Base-by-base conservation (phyloP, 1,284 basidiomycete genomes). In the Austropuccinia psidii region DNA sequence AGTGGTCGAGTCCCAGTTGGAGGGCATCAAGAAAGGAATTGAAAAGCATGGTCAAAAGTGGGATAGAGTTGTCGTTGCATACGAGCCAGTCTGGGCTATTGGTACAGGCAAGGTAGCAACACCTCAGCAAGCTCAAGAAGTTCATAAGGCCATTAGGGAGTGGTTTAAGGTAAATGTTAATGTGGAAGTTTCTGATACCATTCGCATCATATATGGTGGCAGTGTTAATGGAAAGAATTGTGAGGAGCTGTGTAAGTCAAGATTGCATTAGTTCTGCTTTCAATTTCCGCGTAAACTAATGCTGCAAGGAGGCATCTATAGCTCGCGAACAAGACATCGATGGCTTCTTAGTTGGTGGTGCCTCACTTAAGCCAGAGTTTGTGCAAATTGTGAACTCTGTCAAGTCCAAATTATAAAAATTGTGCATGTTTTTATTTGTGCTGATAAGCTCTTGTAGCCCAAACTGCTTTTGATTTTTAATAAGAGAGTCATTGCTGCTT, bases 331-430 rank as follows among this genome's bases (percentile, higher is more conserved):
- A 84, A 11, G 94, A 98, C 82, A 90, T 98, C 74, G 94, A 98
- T 81, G 95, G 95, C n/a, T 98, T 98, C 89, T 88, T 98, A 76
- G 96, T 98, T 45, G 96, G 96, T 49, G 95, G 95, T 35, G 95
- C 96, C 43, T 95, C 92, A 49, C 86, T 99, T 82, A 98, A 98
- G 85, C 94, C 95, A 75, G 94, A 97, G 75, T 81, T 81, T 47
- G 78, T 80, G 45, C 70, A 73, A 60, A 80, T 70, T 47, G 55
- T 70, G 41, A 70, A 70, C 43, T 57, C 67, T n/a, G 67, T 54
- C 43, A 70, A 70, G 60, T 58, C 67, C 39, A 70, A 70, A 43
- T 43, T 70, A 35, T 70, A 70, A 24, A 60, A 29, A 24, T 21
- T 54, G 9, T 29, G 13, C 33, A 29, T 54, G 50, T 15, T 29